Evolutionary conservation across 257 asterid genomes (phyloP).

Genomic region (Phtheirospermum japonicum): DNA sequence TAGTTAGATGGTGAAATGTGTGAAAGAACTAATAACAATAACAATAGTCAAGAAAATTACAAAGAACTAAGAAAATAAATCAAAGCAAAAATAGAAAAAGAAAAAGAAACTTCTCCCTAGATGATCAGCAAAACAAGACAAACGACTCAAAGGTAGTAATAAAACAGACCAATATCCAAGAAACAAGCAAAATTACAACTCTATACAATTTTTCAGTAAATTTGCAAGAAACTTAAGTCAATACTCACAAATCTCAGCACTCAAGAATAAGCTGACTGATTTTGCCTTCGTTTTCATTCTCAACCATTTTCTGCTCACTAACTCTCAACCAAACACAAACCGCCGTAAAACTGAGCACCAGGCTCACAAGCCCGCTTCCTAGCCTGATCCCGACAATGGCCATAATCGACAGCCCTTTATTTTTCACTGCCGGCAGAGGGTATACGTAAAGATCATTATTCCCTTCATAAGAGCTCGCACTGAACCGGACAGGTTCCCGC

Average conservation of each 20-base stretch:
- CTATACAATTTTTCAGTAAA: not conserved
- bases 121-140: too few relatives aligned
- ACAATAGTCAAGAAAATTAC: too few relatives aligned
- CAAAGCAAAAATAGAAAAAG: not conserved
- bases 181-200: not conserved
- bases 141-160: too few relatives aligned
- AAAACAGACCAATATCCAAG: too few relatives aligned
- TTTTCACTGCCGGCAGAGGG: conserved; percentile 64
- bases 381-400: conserved; percentile 80
- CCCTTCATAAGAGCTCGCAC: conserved; percentile 59
- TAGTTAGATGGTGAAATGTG: too few relatives aligned
- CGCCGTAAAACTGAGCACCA: too few relatives aligned
- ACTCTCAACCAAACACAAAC: conserved; percentile 73
- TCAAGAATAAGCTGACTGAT: conserved; percentile 65
- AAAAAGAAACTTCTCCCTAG: too few relatives aligned
- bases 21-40: too few relatives aligned
- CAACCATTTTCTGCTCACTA: conserved; percentile 45
- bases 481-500: conserved; percentile 60
- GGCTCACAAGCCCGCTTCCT: conserved; percentile 71
- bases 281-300: conserved; percentile 50
- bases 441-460: conserved; percentile 69
- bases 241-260: conserved; percentile 35
- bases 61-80: not conserved
- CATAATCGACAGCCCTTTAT: conserved; percentile 53
- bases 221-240: not conserved